Evolutionary conservation across 768 basidiomycete genomes (phyloP).

Genomic region (Russula lepida): DNA sequence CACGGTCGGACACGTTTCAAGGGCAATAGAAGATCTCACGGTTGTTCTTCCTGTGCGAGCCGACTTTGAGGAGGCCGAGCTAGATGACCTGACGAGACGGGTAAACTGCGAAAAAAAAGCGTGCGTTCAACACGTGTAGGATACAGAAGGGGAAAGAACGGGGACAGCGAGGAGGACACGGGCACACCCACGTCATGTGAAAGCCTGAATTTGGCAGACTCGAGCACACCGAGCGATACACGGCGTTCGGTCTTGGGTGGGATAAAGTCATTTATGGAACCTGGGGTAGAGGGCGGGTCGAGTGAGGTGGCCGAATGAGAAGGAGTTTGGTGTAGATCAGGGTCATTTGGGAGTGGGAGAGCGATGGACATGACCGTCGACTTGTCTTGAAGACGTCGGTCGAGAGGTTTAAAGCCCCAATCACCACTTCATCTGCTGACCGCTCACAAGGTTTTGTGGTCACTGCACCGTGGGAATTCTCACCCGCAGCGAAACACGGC

Average conservation of each 20-base stretch:
- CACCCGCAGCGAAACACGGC: too few species aligned
- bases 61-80: conserved; percentile 19
- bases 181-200: conserved; percentile 29
- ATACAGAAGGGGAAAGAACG: conserved; percentile 23
- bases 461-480: background rate
- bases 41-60: conserved; percentile 14
- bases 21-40: conserved; percentile 11
- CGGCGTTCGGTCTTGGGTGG: conserved; percentile 21
- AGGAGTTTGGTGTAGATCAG: background rate
- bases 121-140: conserved; percentile 31
- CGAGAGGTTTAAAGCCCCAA: background rate
- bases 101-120: conserved; percentile 21
- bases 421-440: background rate
- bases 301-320: conserved; percentile 21
- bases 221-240: conserved; percentile 28
- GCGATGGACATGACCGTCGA: background rate
- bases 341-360: background rate
- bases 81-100: conserved; percentile 20
- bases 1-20: conserved; percentile 10
- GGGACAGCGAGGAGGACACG: conserved; percentile 22
- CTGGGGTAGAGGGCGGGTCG: conserved; percentile 21
- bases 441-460: background rate
- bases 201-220: conserved; percentile 29
- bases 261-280: background rate
- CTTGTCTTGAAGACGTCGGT: too few species aligned